Conservation (phyloP, 192 early-diverging fungal genomes). For the Backusella australiensis region DNA sequence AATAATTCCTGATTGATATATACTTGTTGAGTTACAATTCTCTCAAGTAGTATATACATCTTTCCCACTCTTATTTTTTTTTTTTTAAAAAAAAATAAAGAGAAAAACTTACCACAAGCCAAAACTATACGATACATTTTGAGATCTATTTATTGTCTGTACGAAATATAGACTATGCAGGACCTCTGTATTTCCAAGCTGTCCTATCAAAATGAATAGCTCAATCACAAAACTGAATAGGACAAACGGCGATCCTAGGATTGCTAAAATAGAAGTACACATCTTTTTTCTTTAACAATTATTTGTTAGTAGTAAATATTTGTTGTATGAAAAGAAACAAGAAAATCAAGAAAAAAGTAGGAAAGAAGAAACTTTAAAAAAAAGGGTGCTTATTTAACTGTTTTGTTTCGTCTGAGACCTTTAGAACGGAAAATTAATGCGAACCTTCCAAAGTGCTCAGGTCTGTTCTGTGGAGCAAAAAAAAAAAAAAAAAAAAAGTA, state of each 20-base stretch:
- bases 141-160: neutral
- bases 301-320: neutral
- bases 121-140: slow-evolving; percentile 2
- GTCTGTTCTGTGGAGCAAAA: neutral
- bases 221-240: slow-evolving; percentile 10
- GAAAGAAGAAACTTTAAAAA: neutral
- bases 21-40: neutral
- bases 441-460: neutral
- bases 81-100: neutral
- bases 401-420: neutral
- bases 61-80: neutral
- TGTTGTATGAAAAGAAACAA: neutral
- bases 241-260: slow-evolving; percentile 2
- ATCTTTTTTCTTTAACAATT: neutral
- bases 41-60: neutral
- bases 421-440: neutral
- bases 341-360: neutral
- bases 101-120: slow-evolving; percentile 12
- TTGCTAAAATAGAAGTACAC: slow-evolving; percentile 8
- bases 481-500: neutral
- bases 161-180: neutral
- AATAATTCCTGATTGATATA: slow-evolving; percentile 28
- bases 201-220: slow-evolving; percentile 15
- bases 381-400: neutral
- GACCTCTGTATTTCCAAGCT: slow-evolving; percentile 1